phyloP scores from a whole-genome alignment of 805 yeast genomes.

The Starmera caribaea region DNA sequence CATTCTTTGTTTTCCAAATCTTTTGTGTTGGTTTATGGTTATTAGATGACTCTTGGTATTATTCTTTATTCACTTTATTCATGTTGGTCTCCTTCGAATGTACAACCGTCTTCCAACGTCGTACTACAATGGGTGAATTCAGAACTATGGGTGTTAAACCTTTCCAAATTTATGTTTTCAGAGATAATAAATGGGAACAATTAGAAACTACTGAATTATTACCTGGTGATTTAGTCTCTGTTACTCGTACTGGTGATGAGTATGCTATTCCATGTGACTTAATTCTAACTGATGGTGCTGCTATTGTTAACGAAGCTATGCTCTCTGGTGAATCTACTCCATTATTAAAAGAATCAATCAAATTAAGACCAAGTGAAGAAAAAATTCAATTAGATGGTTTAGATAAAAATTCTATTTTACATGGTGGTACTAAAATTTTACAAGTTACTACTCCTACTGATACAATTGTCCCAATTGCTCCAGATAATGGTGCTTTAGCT shows the following conservation, averaged over 20 bases:
- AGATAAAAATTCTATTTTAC: constrained; percentile 82
- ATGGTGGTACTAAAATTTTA: constrained; percentile 93
- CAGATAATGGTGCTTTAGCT: constrained; percentile 90
- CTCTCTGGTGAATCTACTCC: constrained; percentile 98
- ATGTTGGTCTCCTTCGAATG: constrained; percentile 91
- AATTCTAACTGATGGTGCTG: constrained; percentile 77
- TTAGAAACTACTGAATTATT: constrained; percentile 65
- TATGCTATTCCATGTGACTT: constrained; percentile 92
- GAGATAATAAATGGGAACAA: constrained; percentile 63
- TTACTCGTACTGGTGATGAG: constrained; percentile 83
- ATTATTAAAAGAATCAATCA: constrained; percentile 82
- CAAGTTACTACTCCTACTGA: constrained; percentile 73
- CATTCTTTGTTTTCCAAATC: constrained; percentile 92
- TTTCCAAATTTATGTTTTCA: constrained; percentile 61
- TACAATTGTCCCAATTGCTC: constrained; percentile 40
- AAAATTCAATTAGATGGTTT: constrained; percentile 64
- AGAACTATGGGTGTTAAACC: constrained; percentile 97
- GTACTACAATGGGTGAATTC: constrained; percentile 89
- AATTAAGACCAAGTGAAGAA: constrained; percentile 69
- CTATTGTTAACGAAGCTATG: constrained; percentile 98
- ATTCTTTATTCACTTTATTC: constrained; percentile 80
- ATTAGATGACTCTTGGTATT: constrained; percentile 95
- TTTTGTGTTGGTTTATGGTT: constrained; percentile 95
- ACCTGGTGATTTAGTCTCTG: constrained; percentile 87
- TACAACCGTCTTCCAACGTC: constrained; percentile 92